A percentile compares a stretch with the other conserved stretches of the same genome.
phyloP scores from a whole-genome alignment of 2,329 filamentous ascomycete species.

The Lachnum nothofagi region DNA sequence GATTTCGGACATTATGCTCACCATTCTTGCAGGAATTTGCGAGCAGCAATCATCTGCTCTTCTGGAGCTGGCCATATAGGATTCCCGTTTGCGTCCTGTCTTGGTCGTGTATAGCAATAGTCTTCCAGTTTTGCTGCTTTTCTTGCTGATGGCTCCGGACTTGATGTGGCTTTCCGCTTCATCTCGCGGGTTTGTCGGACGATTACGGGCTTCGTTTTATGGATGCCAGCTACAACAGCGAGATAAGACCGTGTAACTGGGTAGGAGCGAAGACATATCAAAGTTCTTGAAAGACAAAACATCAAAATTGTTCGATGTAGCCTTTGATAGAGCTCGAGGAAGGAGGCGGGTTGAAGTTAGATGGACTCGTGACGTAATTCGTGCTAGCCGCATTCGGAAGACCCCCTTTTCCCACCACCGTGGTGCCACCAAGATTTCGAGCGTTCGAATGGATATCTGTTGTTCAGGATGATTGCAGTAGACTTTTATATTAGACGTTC shows the following conservation, averaged over 20 bases:
- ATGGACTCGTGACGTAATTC: not conserved
- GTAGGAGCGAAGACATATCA: not conserved
- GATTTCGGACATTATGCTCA: slow-evolving; percentile 21
- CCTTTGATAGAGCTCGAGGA: not conserved
- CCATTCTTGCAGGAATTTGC: slow-evolving; percentile 55
- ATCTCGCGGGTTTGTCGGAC: slow-evolving; percentile 5
- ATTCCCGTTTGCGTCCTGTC: slow-evolving; percentile 12
- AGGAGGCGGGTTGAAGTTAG: not conserved
- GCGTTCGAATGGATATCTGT: too few species aligned
- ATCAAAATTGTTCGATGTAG: not conserved
- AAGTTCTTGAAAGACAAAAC: not conserved
- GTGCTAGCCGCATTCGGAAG: not conserved
- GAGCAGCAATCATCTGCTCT: slow-evolving; percentile 50
- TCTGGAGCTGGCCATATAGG: slow-evolving; percentile 58
- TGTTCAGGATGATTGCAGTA: too few species aligned
- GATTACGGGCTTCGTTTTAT: not conserved
- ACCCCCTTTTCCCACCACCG: too few species aligned
- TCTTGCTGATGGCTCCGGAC: slow-evolving; percentile 3
- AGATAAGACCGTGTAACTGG: not conserved
- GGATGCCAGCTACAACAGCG: not conserved
- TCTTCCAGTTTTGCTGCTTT: slow-evolving; percentile 22
- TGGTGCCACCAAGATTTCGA: too few species aligned
- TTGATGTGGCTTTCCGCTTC: slow-evolving; percentile 17
- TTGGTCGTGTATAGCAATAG: slow-evolving; percentile 21
- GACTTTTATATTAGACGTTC: too few species aligned